Base-by-base conservation (phyloP, 2,329 filamentous ascomycete genomes). In the Botrytis medusae region DNA sequence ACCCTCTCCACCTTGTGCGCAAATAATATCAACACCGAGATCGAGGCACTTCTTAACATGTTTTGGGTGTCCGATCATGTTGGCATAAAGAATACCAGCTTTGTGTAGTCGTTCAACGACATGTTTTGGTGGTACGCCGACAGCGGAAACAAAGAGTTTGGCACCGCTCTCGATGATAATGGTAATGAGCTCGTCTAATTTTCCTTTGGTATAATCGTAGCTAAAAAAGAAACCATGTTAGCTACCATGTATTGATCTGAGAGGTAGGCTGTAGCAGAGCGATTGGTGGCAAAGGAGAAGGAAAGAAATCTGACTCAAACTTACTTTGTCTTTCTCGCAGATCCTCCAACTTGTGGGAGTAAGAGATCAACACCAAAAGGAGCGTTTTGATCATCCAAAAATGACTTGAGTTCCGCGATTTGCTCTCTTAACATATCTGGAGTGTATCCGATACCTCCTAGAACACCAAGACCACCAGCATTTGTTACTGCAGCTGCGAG, bases 51-150 rank as follows among this genome's bases (percentile, higher is more conserved):
- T 99, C 85, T 94, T 89, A 76, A 97, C 95, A 86, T 99, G 96
- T 91, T 99, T 99, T 81, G 96, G 95, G 88, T 99, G 96, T 78
- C 96, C 96, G 82, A 99, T 95, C 96, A 99, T 99, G 91, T 99
- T 99, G 96, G 98, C 98, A 88, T 97, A 97, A 78, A 97, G 88
- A 78, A 99, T 89, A 78, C 95, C 95, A 80, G 90, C 86, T 81
- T 90, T 89, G 89, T 99, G 96, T 64, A 99, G 90, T 82, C 89
- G 92, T 77, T 98, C 94, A 80, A 99, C 94, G 74, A 98, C 91
- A 78, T 88, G 86, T 84, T 93, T 93, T 78, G 96, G 94, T 61
- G 96, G 95, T 40, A 98, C 92, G 80, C 96, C 96, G 82, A 99
- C 94, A 80, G 96, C 96, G 70, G 93, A 98, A 79, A 99, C 96